Base-by-base conservation (phyloP, 2,329 filamentous ascomycete genomes). In the Pezicula rhizophila region DNA sequence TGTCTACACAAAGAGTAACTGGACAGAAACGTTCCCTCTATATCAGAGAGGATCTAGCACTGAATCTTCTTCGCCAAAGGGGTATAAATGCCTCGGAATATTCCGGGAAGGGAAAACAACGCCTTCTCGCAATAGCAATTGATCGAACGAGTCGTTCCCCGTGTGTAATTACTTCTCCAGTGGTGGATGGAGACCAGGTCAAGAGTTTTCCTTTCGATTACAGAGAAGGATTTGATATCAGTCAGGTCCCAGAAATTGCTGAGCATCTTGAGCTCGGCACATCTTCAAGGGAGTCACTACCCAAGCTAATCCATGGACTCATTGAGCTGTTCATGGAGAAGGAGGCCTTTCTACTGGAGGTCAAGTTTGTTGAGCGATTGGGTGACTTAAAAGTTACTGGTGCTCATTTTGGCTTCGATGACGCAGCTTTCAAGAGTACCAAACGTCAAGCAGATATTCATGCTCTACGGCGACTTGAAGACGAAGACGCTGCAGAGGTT, bases 321-420 rank as follows among this genome's bases (percentile, higher is more conserved):
- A 73, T 78, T 55, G 66, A 68, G 25, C 74, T 87, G 1, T 87
- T 83, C 68, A 75, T 68, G 40, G 70, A 75, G 41, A 84, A 84
- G 52, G 84, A 88, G 68, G 84, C 82, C 2, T 79, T 85, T 57
- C 72, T 79, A 4, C 67, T 85, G 2, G 74, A 79, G 52, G 74
- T 76, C 14, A 68, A 67, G 25, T 64, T 80, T 51, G 69, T 72
- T 1, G 58, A 77, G 17, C 51, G 63, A 1, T 47, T 60, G 11
- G 63, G 68, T 10, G 60, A 62, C 2, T 57, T 86, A 1, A 69
- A 77, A 46, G 66, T 83, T 14, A 72, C 73, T 28, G 70, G 68
- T 35, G 76, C 82, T 1, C 70, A 73, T 42, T 78, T 87, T 57
- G 77, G 78, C 51, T 85, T 88, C 68, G 85, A 88, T 65, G 83